Conservation (phyloP, 352 stramenopile species). For the Pythium phragmiticola region DNA sequence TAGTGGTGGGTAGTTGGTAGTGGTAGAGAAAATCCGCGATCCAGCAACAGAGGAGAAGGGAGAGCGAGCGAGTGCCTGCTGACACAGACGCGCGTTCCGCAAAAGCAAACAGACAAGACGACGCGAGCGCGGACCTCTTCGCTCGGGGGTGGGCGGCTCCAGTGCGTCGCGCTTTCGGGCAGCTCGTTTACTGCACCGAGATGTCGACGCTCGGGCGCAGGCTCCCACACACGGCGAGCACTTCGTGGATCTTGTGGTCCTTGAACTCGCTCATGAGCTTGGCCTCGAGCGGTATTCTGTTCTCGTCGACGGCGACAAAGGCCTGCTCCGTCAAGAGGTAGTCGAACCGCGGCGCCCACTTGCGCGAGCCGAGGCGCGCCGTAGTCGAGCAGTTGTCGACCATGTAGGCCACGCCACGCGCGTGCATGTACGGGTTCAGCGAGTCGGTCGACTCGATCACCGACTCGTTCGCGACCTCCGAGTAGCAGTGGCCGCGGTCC, state of each 20-base stretch:
- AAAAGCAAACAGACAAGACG: constrained; percentile 1
- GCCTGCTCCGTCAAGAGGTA: constrained; percentile 98
- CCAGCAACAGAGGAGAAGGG: not conserved
- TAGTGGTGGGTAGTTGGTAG: too few relatives aligned
- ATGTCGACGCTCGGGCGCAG: constrained; percentile 97
- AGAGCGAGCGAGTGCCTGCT: not conserved
- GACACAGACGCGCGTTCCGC: not conserved
- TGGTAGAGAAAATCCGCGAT: too few relatives aligned
- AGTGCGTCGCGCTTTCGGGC: not conserved
- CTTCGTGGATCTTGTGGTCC: constrained; percentile 96
- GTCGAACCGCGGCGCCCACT: constrained; percentile 98
- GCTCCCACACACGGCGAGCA: constrained; percentile 93
- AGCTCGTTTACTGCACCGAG: constrained; percentile 54
- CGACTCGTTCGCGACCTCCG: constrained; percentile 98
- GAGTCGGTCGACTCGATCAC: constrained; percentile 98
- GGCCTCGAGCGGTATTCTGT: constrained; percentile 79
- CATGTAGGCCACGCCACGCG: constrained; percentile 97
- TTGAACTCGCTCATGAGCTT: constrained; percentile 94
- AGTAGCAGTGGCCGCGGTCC: constrained; percentile 96
- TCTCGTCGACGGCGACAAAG: constrained; percentile 94
- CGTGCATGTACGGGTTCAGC: constrained; percentile 99
- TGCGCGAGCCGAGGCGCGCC: constrained; percentile 95
- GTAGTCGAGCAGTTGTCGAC: constrained; percentile 99
- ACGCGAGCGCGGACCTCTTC: not conserved
- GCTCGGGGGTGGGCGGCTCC: too few relatives aligned